Conservation (phyloP, 345 rosid genomes). For the Dimocarpus longan region DNA sequence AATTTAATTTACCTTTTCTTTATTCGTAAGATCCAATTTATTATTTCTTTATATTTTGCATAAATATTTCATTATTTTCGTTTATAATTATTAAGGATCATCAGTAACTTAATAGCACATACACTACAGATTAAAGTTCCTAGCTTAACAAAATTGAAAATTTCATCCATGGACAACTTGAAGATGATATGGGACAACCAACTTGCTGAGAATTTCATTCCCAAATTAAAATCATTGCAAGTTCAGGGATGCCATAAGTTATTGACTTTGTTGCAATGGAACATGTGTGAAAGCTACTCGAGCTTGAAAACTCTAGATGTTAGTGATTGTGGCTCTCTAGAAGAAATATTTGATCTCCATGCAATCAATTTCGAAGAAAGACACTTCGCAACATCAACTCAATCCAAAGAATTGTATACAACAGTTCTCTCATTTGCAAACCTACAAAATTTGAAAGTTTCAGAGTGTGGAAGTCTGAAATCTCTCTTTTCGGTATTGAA, state of each 20-base stretch:
- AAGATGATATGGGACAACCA: conserved; percentile 14
- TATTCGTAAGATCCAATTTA: background rate
- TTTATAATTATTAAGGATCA: no score
- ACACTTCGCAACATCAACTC: background rate
- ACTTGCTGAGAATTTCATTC: conserved; percentile 7
- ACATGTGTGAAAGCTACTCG: conserved; percentile 2
- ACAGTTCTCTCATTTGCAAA: background rate
- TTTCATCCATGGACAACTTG: background rate
- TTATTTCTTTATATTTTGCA: no score
- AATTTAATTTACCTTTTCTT: background rate
- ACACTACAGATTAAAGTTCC: conserved; percentile 21
- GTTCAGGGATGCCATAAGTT: background rate
- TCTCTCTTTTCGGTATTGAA: no score
- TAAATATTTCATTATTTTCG: background rate
- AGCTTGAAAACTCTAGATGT: background rate
- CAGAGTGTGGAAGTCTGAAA: background rate
- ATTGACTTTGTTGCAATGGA: conserved; percentile 5
- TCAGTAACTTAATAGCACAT: background rate
- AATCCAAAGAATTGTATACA: background rate
- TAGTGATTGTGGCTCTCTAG: background rate
- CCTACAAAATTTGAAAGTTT: background rate
- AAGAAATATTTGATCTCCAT: conserved; percentile 17
- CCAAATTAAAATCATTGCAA: background rate
- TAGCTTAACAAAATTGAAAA: background rate
- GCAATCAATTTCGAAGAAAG: background rate